Percentiles rank a stretch among this genome's conserved stretches.
Evolutionary conservation across 108 stramenopile species (phyloP).

Genomic region (Nannochloropsis gaditana): DNA sequence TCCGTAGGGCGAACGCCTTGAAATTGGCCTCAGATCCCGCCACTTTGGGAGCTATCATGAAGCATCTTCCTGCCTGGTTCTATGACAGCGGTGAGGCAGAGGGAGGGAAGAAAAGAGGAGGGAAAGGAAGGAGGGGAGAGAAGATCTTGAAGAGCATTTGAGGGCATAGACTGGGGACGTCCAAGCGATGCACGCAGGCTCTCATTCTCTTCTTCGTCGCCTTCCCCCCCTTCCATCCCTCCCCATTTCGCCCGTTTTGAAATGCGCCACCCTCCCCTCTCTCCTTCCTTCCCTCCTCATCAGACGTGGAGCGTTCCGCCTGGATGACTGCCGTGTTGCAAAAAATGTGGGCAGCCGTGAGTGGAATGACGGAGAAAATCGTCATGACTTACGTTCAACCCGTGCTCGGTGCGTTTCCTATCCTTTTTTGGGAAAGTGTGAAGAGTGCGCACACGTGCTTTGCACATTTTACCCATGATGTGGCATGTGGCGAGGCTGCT

Average conservation of each 20-base stretch:
- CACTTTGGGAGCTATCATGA: too few species aligned
- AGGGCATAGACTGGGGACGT: too few species aligned
- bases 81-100: not conserved
- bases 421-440: too few species aligned
- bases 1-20: too few species aligned
- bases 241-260: not conserved
- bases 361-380: not conserved
- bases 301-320: not conserved
- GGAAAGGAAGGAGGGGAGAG: not conserved
- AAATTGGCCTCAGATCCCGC: too few species aligned
- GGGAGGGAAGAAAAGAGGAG: too few species aligned
- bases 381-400: not conserved
- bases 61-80: not conserved
- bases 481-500: too few species aligned
- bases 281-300: not conserved
- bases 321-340: not conserved
- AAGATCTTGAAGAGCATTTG: not conserved
- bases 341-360: not conserved
- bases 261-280: too few species aligned
- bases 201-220: not conserved
- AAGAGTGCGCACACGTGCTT: too few species aligned
- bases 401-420: not conserved
- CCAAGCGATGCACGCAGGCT: not conserved
- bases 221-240: not conserved
- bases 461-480: too few species aligned